phyloP scores from a whole-genome alignment of 257 asterid species.

The Jacaranda mimosifolia region DNA sequence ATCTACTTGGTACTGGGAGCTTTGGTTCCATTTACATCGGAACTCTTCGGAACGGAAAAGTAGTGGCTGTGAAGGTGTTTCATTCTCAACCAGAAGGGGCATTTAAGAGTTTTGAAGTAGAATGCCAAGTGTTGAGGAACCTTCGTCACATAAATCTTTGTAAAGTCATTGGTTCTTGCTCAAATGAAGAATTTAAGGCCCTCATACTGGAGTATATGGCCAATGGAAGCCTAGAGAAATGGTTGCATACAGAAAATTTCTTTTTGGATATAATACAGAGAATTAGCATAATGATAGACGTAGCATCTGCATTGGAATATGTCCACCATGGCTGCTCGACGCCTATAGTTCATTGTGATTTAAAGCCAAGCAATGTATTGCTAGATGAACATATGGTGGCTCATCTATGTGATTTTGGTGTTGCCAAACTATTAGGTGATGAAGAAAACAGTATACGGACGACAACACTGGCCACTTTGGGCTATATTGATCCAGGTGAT shows the following conservation, averaged over 20 bases:
- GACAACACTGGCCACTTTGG: not conserved
- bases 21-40: slow-evolving; percentile 33
- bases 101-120: slow-evolving; percentile 33
- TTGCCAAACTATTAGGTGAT: slow-evolving; percentile 6
- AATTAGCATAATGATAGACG: slow-evolving; percentile 33
- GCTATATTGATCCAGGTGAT: slow-evolving; percentile 33
- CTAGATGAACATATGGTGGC: too few species aligned
- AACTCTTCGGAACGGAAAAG: not conserved
- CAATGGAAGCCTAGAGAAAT: slow-evolving; percentile 22
- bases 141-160: slow-evolving; percentile 28
- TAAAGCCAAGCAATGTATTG: too few species aligned
- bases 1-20: slow-evolving; percentile 13
- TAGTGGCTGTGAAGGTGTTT: slow-evolving; percentile 34
- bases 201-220: slow-evolving; percentile 37
- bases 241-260: not conserved
- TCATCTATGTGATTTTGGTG: too few species aligned
- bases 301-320: too few species aligned
- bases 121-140: slow-evolving; percentile 19
- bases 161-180: slow-evolving; percentile 20
- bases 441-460: slow-evolving; percentile 21
- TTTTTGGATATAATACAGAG: slow-evolving; percentile 26
- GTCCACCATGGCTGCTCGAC: slow-evolving; percentile 25
- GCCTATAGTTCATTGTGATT: slow-evolving; percentile 25
- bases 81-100: not conserved
- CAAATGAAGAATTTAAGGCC: slow-evolving; percentile 27